Conservation (phyloP, 441 rosid species). For the Syzygium malaccense region DNA sequence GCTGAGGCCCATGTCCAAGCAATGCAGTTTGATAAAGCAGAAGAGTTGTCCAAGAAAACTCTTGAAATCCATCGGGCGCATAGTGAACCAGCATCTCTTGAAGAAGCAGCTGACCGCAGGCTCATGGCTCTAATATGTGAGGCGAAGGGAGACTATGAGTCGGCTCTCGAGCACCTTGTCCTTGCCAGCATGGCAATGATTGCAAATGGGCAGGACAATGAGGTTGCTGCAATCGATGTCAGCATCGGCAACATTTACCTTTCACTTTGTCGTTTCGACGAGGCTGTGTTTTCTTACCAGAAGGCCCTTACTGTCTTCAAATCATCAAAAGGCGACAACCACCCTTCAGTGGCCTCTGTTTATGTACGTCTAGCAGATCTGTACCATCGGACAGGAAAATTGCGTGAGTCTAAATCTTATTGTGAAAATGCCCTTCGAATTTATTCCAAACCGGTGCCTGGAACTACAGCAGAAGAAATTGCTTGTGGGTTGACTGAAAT, state of each 20-base stretch:
- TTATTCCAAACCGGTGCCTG: conserved; percentile 90
- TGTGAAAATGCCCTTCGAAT: conserved; percentile 92
- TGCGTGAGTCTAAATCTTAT: conserved; percentile 88
- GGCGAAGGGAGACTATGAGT: conserved; percentile 91
- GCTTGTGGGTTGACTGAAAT: conserved; percentile 88
- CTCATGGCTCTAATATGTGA: conserved; percentile 86
- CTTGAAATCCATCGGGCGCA: conserved; percentile 91
- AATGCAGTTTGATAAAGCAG: conserved; percentile 95
- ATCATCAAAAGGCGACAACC: conserved; percentile 90
- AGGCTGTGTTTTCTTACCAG: conserved; percentile 96
- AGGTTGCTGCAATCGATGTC: conserved; percentile 93
- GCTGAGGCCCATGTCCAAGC: conserved; percentile 98
- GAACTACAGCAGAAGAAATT: conserved; percentile 89
- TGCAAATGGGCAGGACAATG: conserved; percentile 79
- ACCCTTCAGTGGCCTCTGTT: conserved; percentile 88
- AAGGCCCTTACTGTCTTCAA: conserved; percentile 96
- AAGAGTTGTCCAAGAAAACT: conserved; percentile 81
- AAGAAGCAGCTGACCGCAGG: conserved; percentile 93
- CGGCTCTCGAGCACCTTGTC: conserved; percentile 92
- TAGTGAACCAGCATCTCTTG: conserved; percentile 92
- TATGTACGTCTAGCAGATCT: conserved; percentile 94
- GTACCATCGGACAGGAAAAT: conserved; percentile 89
- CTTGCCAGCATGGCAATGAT: conserved; percentile 99
- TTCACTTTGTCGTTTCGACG: conserved; percentile 86
- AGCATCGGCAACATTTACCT: conserved; percentile 91